Conservation (phyloP, 2,329 filamentous ascomycete species). For the Sporothrix protearum region DNA sequence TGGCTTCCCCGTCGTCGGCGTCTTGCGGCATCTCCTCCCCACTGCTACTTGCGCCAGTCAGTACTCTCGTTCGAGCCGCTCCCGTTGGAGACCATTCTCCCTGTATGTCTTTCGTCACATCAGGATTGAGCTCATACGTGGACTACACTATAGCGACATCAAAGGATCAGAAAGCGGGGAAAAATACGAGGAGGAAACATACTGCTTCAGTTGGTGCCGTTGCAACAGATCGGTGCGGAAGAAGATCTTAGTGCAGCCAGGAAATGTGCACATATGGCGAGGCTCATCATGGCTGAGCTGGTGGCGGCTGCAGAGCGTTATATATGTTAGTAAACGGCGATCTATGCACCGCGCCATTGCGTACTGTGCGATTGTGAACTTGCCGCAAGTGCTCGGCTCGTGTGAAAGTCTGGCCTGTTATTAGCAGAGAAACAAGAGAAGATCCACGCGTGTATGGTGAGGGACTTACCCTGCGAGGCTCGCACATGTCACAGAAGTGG, state of each 20-base stretch:
- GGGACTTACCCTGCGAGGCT: conserved; percentile 22
- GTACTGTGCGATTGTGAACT: neutral
- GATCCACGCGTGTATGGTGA: conserved; percentile 25
- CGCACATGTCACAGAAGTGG: conserved; percentile 25
- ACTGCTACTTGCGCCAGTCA: conserved; percentile 12
- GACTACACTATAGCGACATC: neutral
- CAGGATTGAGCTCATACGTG: conserved; percentile 3
- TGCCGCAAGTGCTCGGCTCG: conserved; percentile 31
- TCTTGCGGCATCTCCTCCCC: neutral
- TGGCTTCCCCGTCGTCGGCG: conserved; percentile 4
- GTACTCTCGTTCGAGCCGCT: neutral
- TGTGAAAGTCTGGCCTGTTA: conserved; percentile 29
- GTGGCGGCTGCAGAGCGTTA: conserved; percentile 22
- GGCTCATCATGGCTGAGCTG: conserved; percentile 40
- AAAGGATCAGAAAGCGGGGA: neutral
- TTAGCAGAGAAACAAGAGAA: conserved; percentile 28
- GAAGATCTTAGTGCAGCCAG: conserved; percentile 56
- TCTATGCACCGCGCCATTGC: too few relatives aligned
- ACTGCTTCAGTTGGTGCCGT: conserved; percentile 55
- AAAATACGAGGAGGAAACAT: conserved; percentile 29
- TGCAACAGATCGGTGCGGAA: conserved; percentile 57
- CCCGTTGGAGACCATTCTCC: conserved; percentile 1
- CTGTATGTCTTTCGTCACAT: conserved; percentile 6
- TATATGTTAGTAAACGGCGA: neutral
- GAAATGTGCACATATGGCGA: conserved; percentile 48